Evolutionary conservation across 2,329 filamentous ascomycete species (phyloP), one percentile per base, ranked within the genome.

Genomic region (Colletotrichum trifolii): DNA sequence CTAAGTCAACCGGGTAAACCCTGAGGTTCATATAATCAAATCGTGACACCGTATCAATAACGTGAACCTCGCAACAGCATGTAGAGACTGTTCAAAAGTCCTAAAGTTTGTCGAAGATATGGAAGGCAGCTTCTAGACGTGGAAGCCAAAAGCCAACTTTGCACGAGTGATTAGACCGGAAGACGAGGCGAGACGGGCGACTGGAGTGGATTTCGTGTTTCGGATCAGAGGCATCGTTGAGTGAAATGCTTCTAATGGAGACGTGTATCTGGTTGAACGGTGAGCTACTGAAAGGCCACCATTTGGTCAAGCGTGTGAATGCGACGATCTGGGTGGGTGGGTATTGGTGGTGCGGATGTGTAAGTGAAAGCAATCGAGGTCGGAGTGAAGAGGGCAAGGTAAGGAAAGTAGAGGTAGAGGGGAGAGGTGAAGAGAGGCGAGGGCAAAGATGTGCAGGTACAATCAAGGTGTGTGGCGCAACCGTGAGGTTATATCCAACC

Each of bases 151-250:
- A 77, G 77, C 78, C 76, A 78, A 79, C 75, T 81, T 82, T 83
- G 82, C 82, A 85, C 82, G 76, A 80, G 81, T 76, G 81, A 86
- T 82, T 75, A 81, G 77, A 85, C 85, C 84, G 85, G 85, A 82
- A 75, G 83, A 87, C 85, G 79, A 82, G 79, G 82, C 84, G 78
- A 81, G 84, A 85, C 85, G 80, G 84, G 83, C 86, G 86, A 89
- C 87, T 89, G 86, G 83, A 81, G 79, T 80, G 71, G 75, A 77
- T 75, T 75, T 71, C 72, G 72, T 72, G 72, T 75, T 76, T 78
- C 77, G 80, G 82, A 79, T 82, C 87, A 87, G 74, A 84, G 81
- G 82, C 87, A 89, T 89, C 73, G 80, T 87, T 78, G 75, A 74
- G 40, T 62, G 70, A 25, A 73, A 68, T 73, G 74, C 74, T 58